Evolutionary conservation across 2,329 filamentous ascomycete species (phyloP).

Genomic region (Talaromyces sp.): DNA sequence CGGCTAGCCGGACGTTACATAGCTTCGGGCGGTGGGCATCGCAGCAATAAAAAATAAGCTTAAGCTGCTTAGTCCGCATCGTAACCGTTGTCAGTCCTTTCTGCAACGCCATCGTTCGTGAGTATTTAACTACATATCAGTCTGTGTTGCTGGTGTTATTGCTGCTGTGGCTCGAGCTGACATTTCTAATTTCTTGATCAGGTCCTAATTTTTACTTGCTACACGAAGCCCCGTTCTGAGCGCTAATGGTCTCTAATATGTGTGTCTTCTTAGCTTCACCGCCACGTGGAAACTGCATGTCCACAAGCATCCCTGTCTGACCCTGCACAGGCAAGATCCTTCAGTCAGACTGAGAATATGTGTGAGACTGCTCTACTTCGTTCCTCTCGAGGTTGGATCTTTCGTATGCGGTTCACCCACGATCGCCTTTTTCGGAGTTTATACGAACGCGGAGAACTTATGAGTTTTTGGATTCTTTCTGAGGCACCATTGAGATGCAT

Average conservation of each 20-base stretch:
- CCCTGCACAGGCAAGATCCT: neutral
- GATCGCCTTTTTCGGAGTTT: neutral
- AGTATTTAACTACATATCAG: neutral
- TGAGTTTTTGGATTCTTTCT: neutral
- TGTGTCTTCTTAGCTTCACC: neutral
- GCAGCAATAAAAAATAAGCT: neutral
- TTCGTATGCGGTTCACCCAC: neutral
- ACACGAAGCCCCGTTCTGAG: neutral
- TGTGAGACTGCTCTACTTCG: neutral
- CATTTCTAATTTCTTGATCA: neutral
- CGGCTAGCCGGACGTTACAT: neutral
- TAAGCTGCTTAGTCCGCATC: neutral
- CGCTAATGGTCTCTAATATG: neutral
- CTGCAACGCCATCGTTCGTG: neutral
- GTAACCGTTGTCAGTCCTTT: neutral
- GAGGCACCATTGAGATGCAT: neutral
- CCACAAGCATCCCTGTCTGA: neutral
- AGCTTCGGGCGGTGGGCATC: conserved; percentile 1
- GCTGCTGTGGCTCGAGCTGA: neutral
- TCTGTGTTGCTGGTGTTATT: neutral
- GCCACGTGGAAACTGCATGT: conserved; percentile 4
- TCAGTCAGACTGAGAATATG: neutral
- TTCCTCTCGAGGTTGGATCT: too few species aligned
- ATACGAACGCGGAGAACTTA: neutral
- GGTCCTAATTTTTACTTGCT: neutral